A percentile compares a stretch with the other conserved stretches of the same genome.
These are phyloP conservation scores for Sugiyamaella xylanicola DNA, from an alignment of 1,139 yeast species.

Conservation along the genomic window DNA sequence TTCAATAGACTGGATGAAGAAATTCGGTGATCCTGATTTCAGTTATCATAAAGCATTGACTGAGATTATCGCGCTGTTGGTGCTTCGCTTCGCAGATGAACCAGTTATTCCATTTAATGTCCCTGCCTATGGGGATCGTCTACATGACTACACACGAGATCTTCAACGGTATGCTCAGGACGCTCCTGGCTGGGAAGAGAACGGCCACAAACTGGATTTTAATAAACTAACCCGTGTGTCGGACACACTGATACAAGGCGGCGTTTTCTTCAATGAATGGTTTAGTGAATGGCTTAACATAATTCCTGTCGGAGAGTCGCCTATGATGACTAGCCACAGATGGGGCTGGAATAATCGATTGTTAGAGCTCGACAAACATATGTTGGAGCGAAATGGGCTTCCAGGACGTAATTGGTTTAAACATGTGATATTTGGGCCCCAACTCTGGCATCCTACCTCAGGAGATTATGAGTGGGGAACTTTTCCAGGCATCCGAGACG, in stretches of 20 bases:
- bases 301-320: constrained; percentile 57
- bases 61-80: constrained; percentile 56
- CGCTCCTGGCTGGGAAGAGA: constrained; percentile 7
- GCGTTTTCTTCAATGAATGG: constrained; percentile 48
- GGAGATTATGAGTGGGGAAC: constrained; percentile 59
- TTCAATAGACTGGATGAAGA: constrained; percentile 58
- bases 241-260: constrained; percentile 32
- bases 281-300: constrained; percentile 56
- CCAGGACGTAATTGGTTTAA: constrained; percentile 64
- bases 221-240: constrained; percentile 33
- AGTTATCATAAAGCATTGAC: constrained; percentile 59
- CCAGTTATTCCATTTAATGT: constrained; percentile 78
- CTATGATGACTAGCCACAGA: constrained; percentile 66
- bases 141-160: constrained; percentile 53
- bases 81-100: constrained; percentile 63
- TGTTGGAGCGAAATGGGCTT: constrained; percentile 52
- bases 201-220: constrained; percentile 27
- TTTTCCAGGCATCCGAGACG: constrained; percentile 77
- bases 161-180: constrained; percentile 49
- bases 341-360: constrained; percentile 79
- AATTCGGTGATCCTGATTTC: constrained; percentile 58
- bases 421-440: constrained; percentile 72
- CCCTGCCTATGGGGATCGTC: constrained; percentile 49
- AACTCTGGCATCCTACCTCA: constrained; percentile 57
- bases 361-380: constrained; percentile 56